Conservation (phyloP, 192 early-diverging fungal species). For the Backusella australiensis region DNA sequence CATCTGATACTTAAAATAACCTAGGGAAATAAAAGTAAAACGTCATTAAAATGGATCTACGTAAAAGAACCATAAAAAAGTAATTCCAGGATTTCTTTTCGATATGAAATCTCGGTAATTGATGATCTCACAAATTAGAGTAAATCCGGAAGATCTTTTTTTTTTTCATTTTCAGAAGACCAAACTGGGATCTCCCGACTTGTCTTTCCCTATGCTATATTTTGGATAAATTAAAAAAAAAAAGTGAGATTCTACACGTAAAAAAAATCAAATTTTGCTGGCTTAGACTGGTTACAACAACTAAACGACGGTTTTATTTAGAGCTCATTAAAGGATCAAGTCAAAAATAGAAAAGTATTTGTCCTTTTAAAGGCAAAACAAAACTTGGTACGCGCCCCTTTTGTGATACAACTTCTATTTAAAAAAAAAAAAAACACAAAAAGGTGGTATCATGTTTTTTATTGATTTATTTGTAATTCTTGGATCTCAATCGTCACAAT, state of each 20-base stretch:
- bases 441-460: not conserved
- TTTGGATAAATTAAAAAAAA: not conserved
- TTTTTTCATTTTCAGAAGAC: not conserved
- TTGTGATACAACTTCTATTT: not conserved
- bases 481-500: not conserved
- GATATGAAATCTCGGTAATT: not conserved
- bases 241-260: too few species aligned
- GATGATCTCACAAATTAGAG: not conserved
- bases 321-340: not conserved
- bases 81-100: not conserved
- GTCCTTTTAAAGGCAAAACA: not conserved
- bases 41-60: not conserved
- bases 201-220: not conserved
- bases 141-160: not conserved
- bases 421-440: not conserved
- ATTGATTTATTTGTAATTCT: not conserved
- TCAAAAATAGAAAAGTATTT: not conserved
- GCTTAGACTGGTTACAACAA: not conserved
- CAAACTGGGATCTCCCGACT: not conserved
- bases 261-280: not conserved
- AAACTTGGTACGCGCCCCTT: not conserved
- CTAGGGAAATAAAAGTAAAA: not conserved
- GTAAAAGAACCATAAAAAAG: not conserved
- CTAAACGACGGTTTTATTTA: too few species aligned
- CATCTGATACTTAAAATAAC: not conserved